Conservation (phyloP, 306 rosid species). For the Clitoria ternatea region DNA sequence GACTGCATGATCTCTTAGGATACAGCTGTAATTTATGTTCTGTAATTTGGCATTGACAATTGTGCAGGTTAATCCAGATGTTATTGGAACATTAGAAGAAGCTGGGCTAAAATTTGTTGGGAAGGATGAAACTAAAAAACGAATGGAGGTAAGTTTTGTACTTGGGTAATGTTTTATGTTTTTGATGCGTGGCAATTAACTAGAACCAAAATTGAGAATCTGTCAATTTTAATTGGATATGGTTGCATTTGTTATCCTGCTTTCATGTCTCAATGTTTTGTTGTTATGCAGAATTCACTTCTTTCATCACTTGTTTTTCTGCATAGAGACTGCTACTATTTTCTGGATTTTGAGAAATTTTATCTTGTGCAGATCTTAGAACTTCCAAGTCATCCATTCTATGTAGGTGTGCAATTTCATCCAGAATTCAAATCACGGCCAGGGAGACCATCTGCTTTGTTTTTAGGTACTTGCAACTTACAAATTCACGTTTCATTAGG, state of each 20-base stretch:
- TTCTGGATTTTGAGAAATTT: conserved; percentile 16
- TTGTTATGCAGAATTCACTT: neutral
- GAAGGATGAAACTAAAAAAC: conserved; percentile 86
- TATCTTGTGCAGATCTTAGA: conserved; percentile 72
- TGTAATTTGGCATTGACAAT: conserved; percentile 18
- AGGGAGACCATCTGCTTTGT: conserved; percentile 77
- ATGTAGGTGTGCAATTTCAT: conserved; percentile 92
- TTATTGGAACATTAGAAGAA: conserved; percentile 66
- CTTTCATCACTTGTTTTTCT: conserved; percentile 10
- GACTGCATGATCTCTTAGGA: neutral
- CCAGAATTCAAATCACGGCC: conserved; percentile 99
- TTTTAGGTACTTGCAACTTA: conserved; percentile 57
- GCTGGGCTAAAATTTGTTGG: conserved; percentile 92
- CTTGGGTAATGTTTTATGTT: conserved; percentile 18
- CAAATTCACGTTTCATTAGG: neutral
- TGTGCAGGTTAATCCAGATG: conserved; percentile 87
- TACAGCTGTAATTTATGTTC: conserved; percentile 12
- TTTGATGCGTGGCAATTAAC: conserved; percentile 11
- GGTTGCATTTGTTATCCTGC: conserved; percentile 13
- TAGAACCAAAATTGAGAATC: conserved; percentile 18
- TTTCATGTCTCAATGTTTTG: neutral
- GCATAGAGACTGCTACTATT: neutral
- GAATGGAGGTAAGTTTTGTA: conserved; percentile 79
- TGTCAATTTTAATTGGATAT: conserved; percentile 11
- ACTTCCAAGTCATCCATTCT: conserved; percentile 88